Conservation (phyloP, 805 yeast species). For the Myxozyma neglecta region DNA sequence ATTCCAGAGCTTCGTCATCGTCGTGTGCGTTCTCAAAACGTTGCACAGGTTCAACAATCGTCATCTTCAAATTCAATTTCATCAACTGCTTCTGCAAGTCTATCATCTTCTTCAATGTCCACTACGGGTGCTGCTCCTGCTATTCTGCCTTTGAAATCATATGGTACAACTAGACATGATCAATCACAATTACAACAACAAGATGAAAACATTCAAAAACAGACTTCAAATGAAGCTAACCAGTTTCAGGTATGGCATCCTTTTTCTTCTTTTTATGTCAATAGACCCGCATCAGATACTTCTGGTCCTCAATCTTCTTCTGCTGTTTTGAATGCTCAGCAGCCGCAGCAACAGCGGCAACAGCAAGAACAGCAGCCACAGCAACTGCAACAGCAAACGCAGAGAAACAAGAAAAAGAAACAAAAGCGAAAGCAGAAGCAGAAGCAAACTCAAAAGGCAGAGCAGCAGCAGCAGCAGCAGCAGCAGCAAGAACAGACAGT, state of each 20-base stretch:
- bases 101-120: conserved; percentile 1
- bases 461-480: not conserved
- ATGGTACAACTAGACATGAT: not conserved
- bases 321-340: not conserved
- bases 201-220: not conserved
- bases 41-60: not conserved
- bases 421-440: not conserved
- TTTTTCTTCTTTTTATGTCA: conserved; percentile 5
- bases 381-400: not conserved
- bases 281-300: conserved; percentile 2
- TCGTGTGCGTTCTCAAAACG: conserved; percentile 1
- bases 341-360: conserved; percentile 1
- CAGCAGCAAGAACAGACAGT: not conserved
- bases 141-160: not conserved
- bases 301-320: not conserved
- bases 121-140: not conserved
- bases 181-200: not conserved
- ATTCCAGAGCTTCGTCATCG: conserved; percentile 19
- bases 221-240: conserved; percentile 1
- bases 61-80: not conserved
- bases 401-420: not conserved
- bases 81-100: not conserved
- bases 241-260: conserved; percentile 15
- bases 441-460: not conserved
- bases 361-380: not conserved